A percentile compares a stretch with the other conserved stretches of the same genome.
Conservation (phyloP, 1,284 basidiomycete species). For the Grifola frondosa region DNA sequence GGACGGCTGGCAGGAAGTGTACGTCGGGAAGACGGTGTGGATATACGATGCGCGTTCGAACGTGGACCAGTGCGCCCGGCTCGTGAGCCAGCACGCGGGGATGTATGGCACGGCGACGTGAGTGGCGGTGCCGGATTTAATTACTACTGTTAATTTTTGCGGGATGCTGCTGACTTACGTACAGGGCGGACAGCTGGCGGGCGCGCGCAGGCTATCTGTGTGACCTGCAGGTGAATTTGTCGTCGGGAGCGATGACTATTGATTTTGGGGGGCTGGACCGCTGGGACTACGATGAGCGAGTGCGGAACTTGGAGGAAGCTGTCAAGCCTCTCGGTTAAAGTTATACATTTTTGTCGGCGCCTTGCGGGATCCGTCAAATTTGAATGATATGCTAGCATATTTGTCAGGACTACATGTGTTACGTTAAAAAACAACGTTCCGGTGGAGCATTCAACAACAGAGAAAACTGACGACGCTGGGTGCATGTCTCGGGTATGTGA, state of each 20-base stretch:
- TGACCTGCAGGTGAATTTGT: constrained; percentile 70
- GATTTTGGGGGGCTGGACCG: constrained; percentile 74
- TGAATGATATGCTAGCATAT: too few relatives aligned
- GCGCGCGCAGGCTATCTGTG: constrained; percentile 65
- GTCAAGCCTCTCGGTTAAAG: constrained; percentile 15
- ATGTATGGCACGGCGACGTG: constrained; percentile 75
- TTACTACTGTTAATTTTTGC: constrained; percentile 1
- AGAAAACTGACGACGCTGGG: too few relatives aligned
- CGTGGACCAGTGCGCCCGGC: constrained; percentile 58
- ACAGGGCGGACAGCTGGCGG: constrained; percentile 78
- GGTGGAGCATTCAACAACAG: too few relatives aligned
- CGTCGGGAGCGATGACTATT: constrained; percentile 61
- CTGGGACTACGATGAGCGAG: constrained; percentile 64
- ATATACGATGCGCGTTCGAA: constrained; percentile 71
- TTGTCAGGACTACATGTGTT: too few relatives aligned
- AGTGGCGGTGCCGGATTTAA: constrained; percentile 29
- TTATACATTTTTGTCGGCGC: too few relatives aligned
- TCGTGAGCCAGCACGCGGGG: constrained; percentile 57
- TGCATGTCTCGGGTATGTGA: too few relatives aligned
- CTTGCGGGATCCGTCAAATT: too few relatives aligned
- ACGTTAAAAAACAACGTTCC: too few relatives aligned
- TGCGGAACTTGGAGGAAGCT: constrained; percentile 59
- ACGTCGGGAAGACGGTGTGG: constrained; percentile 67
- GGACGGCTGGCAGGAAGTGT: constrained; percentile 71
- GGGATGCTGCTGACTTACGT: not conserved